phyloP scores from a whole-genome alignment of 75 land plant genomes.

The Selaginella moellendorffii region DNA sequence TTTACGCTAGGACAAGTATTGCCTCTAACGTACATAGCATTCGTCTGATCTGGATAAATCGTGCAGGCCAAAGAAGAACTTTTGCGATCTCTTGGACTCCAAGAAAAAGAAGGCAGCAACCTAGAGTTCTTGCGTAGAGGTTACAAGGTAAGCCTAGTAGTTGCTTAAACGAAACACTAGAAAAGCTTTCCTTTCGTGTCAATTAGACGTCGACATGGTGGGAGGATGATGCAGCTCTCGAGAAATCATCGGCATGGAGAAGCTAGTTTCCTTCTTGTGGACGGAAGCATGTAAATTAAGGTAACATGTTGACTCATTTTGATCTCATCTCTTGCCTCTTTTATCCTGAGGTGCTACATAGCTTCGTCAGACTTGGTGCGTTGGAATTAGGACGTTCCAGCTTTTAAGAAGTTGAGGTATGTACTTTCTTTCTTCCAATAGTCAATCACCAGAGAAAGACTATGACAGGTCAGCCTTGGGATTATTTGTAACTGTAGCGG shows the following conservation, averaged over 20 bases:
- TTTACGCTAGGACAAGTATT: constrained; percentile 77
- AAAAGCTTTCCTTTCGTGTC: neutral
- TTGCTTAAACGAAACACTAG: neutral
- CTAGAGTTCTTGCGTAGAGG: constrained; percentile 85
- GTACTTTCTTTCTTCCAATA: too few relatives aligned
- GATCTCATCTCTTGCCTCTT: too few relatives aligned
- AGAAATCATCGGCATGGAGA: constrained; percentile 75
- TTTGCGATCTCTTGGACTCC: constrained; percentile 71
- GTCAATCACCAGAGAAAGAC: too few relatives aligned
- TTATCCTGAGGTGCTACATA: too few relatives aligned
- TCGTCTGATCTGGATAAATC: neutral
- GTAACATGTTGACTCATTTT: too few relatives aligned
- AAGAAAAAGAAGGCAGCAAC: constrained; percentile 90
- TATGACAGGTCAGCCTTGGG: too few relatives aligned
- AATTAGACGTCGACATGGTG: constrained; percentile 85
- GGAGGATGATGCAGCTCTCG: constrained; percentile 80
- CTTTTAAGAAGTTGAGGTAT: too few relatives aligned
- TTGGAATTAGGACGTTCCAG: too few relatives aligned
- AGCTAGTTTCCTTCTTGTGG: constrained; percentile 4
- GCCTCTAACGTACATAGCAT: neutral
- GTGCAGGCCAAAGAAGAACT: constrained; percentile 86
- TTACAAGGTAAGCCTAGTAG: constrained; percentile 48
- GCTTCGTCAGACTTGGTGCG: too few relatives aligned
- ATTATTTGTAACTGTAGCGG: too few relatives aligned
- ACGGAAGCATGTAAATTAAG: too few relatives aligned